Base-by-base conservation (phyloP, 2,329 filamentous ascomycete species). In the Lachnellula hyalina region DNA sequence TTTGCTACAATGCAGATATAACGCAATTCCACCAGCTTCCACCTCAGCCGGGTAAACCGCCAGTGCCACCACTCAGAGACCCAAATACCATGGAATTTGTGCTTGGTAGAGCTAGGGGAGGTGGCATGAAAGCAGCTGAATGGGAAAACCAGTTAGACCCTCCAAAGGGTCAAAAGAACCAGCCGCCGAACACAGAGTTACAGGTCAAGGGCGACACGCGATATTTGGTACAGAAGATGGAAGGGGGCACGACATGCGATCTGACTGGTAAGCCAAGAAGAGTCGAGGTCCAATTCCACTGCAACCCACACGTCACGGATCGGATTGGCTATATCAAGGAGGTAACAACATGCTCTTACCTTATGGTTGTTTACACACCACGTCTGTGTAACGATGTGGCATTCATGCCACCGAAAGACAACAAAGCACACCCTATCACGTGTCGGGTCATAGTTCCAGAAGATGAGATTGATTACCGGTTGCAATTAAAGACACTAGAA, bases 351-450 rank as follows among this genome's bases (percentile, higher is more conserved):
- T 90, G 86, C 69, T 80, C 84, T 28, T 90, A 90, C 63, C 72
- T 89, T 42, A 87, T 90, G 84, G 81, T 89, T 8, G 80, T 90
- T 53, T 84, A 89, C 66, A 90, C 86, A 0, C 84, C 85, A 1
- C 79, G 85, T 9, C 78, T 90, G n/a, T 90, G 86, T 70, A 83
- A 84, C 67, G 86, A 90, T 62, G 78, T 86, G n/a, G 86, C 86
- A 2, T 90, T 90, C 67, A 74, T 83, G 52, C 85, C 86, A 3
- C 83, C 85, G 0, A 81, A 84, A 61, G 80, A 85, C 56, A 83
- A 83, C 57, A 78, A 82, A 56, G 78, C 84, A 2, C 79, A 88
- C 66, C 64, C 74, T 2, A 84, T 90, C 49, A 74, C 78, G 48
- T 90, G 86, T 65, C 75, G 77, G 15, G 77, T 82, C 56, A 78